Evolutionary conservation across 208 protist genomes (phyloP).

Genomic region (Leishmania lainsoni): DNA sequence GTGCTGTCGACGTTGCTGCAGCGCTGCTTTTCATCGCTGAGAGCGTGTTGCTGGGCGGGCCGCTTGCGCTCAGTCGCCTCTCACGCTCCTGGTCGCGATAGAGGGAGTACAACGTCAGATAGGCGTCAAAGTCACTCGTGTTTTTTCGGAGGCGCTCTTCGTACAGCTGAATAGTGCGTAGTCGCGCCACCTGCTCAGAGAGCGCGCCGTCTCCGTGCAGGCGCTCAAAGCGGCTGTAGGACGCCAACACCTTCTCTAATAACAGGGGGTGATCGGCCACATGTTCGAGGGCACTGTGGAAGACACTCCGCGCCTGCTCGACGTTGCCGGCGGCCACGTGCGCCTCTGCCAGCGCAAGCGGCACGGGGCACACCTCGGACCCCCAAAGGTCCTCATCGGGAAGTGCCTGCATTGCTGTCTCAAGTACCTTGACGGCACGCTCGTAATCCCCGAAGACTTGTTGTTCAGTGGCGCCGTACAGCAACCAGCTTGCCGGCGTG

Average conservation of each 20-base stretch:
- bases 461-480: slow-evolving; percentile 89
- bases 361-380: slow-evolving; percentile 59
- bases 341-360: slow-evolving; percentile 67
- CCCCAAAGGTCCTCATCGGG: slow-evolving; percentile 53
- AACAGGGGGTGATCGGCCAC: slow-evolving; percentile 30
- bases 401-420: slow-evolving; percentile 74
- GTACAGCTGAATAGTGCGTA: slow-evolving; percentile 64
- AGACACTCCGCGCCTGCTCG: slow-evolving; percentile 54
- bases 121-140: slow-evolving; percentile 65
- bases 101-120: slow-evolving; percentile 72
- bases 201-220: slow-evolving; percentile 44
- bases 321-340: slow-evolving; percentile 30
- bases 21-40: background rate
- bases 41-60: background rate
- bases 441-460: slow-evolving; percentile 54
- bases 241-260: slow-evolving; percentile 58
- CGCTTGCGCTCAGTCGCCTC: background rate
- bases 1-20: background rate
- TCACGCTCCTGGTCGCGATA: slow-evolving; percentile 48
- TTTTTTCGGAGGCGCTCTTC: slow-evolving; percentile 55
- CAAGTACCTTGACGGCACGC: slow-evolving; percentile 63
- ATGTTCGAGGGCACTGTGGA: slow-evolving; percentile 51
- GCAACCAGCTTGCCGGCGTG: slow-evolving; percentile 82
- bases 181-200: slow-evolving; percentile 36
- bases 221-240: slow-evolving; percentile 74